Evolutionary conservation across 495 filamentous ascomycete genomes (phyloP).

Genomic region (Mycothermus thermophilus): DNA sequence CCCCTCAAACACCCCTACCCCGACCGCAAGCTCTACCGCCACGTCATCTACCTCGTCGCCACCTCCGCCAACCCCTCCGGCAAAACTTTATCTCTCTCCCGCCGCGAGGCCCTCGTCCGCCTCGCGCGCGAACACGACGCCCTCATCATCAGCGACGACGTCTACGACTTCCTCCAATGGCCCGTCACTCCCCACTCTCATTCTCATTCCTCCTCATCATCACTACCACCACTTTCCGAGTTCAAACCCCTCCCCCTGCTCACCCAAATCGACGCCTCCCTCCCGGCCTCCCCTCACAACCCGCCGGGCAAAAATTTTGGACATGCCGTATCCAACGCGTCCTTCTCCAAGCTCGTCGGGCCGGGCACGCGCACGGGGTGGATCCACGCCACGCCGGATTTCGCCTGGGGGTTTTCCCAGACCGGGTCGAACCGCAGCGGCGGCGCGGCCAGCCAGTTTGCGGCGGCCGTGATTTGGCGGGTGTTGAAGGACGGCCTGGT

Average conservation of each 20-base stretch:
- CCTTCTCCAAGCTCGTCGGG: conserved; percentile 72
- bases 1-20: conserved; percentile 21
- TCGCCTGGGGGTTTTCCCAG: conserved; percentile 54
- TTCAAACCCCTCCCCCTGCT: conserved; percentile 58
- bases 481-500: conserved; percentile 41
- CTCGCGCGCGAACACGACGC: conserved; percentile 63
- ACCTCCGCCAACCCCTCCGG: conserved; percentile 73
- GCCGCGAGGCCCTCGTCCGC: conserved; percentile 46
- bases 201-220: conserved; percentile 2
- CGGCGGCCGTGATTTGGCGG: conserved; percentile 49
- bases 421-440: conserved; percentile 59
- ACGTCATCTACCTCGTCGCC: conserved; percentile 72
- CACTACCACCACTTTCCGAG: conserved; percentile 1
- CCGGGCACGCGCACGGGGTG: conserved; percentile 73
- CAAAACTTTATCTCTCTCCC: conserved; percentile 51
- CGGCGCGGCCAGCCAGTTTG: conserved; percentile 60
- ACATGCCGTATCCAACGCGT: conserved; percentile 66
- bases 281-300: conserved; percentile 28
- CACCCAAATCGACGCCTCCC: conserved; percentile 56
- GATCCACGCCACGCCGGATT: conserved; percentile 56
- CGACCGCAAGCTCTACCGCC: conserved; percentile 56
- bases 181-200: conserved; percentile 17
- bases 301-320: conserved; percentile 38
- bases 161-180: conserved; percentile 83
- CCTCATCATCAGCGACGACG: conserved; percentile 71